These are phyloP conservation scores for Guadua angustifolia DNA, from an alignment of 176 grass and related monocot species.

Conservation along the genomic window DNA sequence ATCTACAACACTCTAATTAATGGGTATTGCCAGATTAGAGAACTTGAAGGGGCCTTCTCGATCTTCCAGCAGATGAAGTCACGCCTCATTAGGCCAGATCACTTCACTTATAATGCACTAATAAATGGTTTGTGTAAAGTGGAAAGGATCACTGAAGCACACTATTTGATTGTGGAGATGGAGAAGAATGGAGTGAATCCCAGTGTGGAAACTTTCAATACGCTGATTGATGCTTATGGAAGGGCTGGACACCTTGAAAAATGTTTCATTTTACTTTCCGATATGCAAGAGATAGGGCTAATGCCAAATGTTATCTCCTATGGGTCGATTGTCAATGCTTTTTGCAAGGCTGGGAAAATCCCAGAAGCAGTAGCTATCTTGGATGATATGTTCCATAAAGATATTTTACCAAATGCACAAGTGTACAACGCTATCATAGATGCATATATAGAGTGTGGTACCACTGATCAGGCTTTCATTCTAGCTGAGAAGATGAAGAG, in stretches of 20 bases:
- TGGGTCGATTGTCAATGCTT: slow-evolving; percentile 69
- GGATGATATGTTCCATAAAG: slow-evolving; percentile 64
- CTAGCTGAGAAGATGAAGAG: slow-evolving; percentile 56
- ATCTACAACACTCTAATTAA: slow-evolving; percentile 67
- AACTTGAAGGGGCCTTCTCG: slow-evolving; percentile 51
- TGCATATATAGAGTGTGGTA: slow-evolving; percentile 51
- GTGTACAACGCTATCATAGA: slow-evolving; percentile 68
- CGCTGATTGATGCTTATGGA: slow-evolving; percentile 59
- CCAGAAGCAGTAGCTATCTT: slow-evolving; percentile 65
- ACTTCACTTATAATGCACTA: slow-evolving; percentile 66
- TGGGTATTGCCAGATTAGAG: slow-evolving; percentile 61
- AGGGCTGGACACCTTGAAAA: slow-evolving; percentile 55
- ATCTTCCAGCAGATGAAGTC: slow-evolving; percentile 56
- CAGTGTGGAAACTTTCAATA: slow-evolving; percentile 54
- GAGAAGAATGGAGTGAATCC: slow-evolving; percentile 50
- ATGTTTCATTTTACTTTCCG: slow-evolving; percentile 52
- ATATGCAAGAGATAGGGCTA: slow-evolving; percentile 58
- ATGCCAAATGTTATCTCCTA: slow-evolving; percentile 59
- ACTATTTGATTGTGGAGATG: slow-evolving; percentile 61
- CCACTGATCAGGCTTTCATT: slow-evolving; percentile 45
- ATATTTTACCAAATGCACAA: slow-evolving; percentile 58
- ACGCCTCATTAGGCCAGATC: slow-evolving; percentile 44
- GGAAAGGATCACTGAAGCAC: slow-evolving; percentile 49
- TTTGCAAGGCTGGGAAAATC: slow-evolving; percentile 66
- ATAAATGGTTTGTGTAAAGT: slow-evolving; percentile 66